Conservation (phyloP, 768 basidiomycete species). For the Leccinellum luteum region DNA sequence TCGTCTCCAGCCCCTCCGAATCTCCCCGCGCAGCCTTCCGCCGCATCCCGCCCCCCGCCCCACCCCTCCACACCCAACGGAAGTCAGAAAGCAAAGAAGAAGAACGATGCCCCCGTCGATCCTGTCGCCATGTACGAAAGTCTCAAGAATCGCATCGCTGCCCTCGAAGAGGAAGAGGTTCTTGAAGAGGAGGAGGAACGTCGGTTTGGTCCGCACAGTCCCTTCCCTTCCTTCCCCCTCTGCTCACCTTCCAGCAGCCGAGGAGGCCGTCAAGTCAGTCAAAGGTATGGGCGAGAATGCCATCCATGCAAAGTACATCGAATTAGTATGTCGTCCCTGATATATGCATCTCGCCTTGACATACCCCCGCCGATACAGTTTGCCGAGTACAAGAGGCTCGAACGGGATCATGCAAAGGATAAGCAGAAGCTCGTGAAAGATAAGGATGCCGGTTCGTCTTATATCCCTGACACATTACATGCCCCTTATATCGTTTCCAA, state of each 20-base stretch:
- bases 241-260: conserved; percentile 48
- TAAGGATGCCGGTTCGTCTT: conserved; percentile 74
- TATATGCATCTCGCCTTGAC: conserved; percentile 18
- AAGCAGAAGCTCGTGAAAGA: conserved; percentile 89
- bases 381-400: conserved; percentile 81
- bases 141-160: conserved; percentile 84
- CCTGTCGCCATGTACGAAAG: conserved; percentile 86
- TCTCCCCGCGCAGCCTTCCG: conserved; percentile 37
- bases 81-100: conserved; percentile 64
- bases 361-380: conserved; percentile 51
- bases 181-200: conserved; percentile 86
- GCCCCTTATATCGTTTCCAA: conserved; percentile 13
- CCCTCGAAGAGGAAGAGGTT: conserved; percentile 84
- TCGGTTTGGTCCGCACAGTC: conserved; percentile 57
- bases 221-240: background rate
- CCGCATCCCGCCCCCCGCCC: conserved; percentile 32
- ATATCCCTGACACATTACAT: conserved; percentile 1
- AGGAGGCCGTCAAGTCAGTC: conserved; percentile 85
- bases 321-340: conserved; percentile 57
- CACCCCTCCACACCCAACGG: conserved; percentile 30
- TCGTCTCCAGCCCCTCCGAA: conserved; percentile 29
- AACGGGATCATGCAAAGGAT: conserved; percentile 88
- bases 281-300: conserved; percentile 80
- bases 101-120: conserved; percentile 65
- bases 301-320: conserved; percentile 84